Evolutionary conservation across 495 filamentous ascomycete species (phyloP).

Genomic region (Terfezia claveryi): DNA sequence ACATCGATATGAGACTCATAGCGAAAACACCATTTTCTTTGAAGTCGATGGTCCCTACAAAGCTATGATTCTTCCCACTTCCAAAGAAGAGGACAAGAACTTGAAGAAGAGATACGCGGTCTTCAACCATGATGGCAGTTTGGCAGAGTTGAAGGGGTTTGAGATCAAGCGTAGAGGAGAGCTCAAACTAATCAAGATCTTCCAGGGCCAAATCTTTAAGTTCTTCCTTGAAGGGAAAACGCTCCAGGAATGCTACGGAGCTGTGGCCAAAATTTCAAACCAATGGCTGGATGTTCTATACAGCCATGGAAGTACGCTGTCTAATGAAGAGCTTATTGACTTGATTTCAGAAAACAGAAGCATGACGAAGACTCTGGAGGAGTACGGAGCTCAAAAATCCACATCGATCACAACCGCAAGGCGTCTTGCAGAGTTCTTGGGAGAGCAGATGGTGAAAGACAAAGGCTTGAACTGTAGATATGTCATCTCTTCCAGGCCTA

Average conservation of each 20-base stretch:
- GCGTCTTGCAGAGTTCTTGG: constrained; percentile 83
- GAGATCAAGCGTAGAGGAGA: constrained; percentile 96
- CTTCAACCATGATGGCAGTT: constrained; percentile 89
- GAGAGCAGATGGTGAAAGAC: constrained; percentile 97
- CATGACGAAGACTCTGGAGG: constrained; percentile 89
- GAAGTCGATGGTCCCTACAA: constrained; percentile 95
- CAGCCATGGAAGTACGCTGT: constrained; percentile 61
- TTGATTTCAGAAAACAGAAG: constrained; percentile 96
- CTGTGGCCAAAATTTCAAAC: constrained; percentile 89
- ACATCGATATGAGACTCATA: constrained; percentile 82
- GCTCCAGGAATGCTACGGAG: constrained; percentile 66
- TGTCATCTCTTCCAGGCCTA: constrained; percentile 77
- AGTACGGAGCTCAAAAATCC: constrained; percentile 88
- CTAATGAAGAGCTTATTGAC: constrained; percentile 92
- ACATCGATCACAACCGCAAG: constrained; percentile 97
- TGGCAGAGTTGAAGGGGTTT: constrained; percentile 96
- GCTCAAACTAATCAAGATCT: constrained; percentile 98
- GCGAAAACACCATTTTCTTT: constrained; percentile 98
- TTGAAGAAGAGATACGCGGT: constrained; percentile 98
- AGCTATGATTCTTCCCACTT: constrained; percentile 93
- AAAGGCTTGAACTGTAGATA: constrained; percentile 98
- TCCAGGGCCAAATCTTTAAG: constrained; percentile 97
- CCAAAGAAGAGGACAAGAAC: constrained; percentile 97
- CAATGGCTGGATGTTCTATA: constrained; percentile 88
- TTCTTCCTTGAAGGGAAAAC: constrained; percentile 89